A percentile compares a stretch with the other conserved stretches of the same genome.
These are phyloP conservation scores for Aspergillus tamarii DNA, from an alignment of 2,329 filamentous ascomycete genomes.

Conservation along the genomic window DNA sequence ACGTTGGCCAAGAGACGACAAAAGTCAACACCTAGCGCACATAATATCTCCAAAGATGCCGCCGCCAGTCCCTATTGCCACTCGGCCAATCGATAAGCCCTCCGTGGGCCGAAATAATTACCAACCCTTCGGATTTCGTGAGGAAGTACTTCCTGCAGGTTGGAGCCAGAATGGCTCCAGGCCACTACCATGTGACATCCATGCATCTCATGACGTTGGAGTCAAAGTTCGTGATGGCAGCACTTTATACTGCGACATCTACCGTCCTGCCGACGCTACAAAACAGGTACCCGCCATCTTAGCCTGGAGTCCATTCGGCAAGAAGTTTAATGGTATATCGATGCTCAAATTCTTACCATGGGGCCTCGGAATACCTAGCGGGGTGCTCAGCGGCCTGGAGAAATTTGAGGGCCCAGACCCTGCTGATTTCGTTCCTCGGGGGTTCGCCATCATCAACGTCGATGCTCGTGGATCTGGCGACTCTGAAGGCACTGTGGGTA, in stretches of 20 bases:
- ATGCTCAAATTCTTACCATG: neutral
- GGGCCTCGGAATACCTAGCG: neutral
- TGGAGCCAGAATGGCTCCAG: neutral
- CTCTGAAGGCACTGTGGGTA: neutral
- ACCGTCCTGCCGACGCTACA: neutral
- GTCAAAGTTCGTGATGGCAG: neutral
- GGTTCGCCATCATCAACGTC: constrained; percentile 1
- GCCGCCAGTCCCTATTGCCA: neutral
- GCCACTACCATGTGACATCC: neutral
- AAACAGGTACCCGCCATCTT: neutral
- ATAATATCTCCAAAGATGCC: neutral
- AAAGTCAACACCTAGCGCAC: neutral
- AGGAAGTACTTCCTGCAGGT: neutral
- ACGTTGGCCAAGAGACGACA: neutral
- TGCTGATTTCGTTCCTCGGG: neutral
- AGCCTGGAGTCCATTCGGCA: constrained; percentile 1
- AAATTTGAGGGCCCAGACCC: constrained; percentile 4
- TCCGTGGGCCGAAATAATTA: neutral
- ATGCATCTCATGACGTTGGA: neutral
- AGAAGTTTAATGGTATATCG: neutral
- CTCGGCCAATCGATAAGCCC: neutral
- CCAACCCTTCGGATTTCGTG: neutral
- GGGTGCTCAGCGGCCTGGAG: neutral
- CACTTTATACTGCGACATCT: constrained; percentile 1
- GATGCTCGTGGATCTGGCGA: neutral